Evolutionary conservation across 768 basidiomycete species (phyloP), one percentile per base, ranked within the genome.

Genomic region (Tricholoma saponaceum): DNA sequence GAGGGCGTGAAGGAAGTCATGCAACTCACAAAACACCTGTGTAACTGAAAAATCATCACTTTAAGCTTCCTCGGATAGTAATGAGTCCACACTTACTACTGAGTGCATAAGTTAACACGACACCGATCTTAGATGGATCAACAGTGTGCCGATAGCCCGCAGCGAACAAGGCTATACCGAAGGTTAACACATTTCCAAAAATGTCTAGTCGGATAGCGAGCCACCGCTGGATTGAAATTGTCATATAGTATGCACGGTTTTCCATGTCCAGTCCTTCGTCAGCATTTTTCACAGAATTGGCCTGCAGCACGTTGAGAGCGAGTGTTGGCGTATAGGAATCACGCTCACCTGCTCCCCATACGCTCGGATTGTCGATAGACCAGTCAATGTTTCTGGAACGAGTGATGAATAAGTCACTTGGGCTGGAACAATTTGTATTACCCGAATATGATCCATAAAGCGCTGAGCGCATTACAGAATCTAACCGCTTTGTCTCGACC

Each of bases 131-230:
- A 12, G 84, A 72, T 8, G 87, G 84, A 60, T 80, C 75, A 25
- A 85, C 79, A 0, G 77, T 69, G 33, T 75, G 71, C 16, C 86
- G 71, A 66, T 84, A 84, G 2, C 83, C 82, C 10, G 83, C 82
- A 2, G 85, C 87, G 66, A 90, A 89, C 13, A 91, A 68, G 2
- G 75, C 83, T 46, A 92, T 88, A 1, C 86, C 85, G 18, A 90
- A 74, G 23, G 90, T 76, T 13, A 91, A 70, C n/a, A 84, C 58
- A 63, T 87, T 87, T 1, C 82, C 85, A 25, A 87, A 81, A 22
- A 88, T 69, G 59, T 90, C 87, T 1, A 91, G 75, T 14, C 88
- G 75, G 8, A 86, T 66, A 3, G 77, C 76, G 1, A 89, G 73
- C 85, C 85, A 89, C 46, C 83, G 72, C 66, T 89, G 86, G 56